phyloP scores from a whole-genome alignment of 805 yeast genomes.

The Schwanniomyces vanrijiae region DNA sequence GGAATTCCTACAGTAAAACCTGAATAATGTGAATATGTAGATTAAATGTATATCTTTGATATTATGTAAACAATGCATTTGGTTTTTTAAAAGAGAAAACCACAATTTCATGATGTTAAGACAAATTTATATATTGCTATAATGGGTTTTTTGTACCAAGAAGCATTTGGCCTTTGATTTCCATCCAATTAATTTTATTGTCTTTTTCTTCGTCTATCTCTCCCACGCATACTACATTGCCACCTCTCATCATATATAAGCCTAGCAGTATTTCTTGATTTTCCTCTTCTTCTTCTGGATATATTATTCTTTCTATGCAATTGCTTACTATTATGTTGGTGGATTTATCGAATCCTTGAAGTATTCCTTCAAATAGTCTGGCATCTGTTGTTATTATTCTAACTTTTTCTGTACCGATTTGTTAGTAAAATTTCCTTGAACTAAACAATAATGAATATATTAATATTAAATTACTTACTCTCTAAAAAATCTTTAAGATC shows the following conservation, averaged over 20 bases:
- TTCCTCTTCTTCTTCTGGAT: conserved; percentile 35
- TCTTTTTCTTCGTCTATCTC: conserved; percentile 46
- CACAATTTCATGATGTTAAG: not conserved
- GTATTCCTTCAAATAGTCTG: conserved; percentile 41
- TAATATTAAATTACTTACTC: conserved; percentile 24
- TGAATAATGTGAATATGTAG: not conserved
- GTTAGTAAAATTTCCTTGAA: not conserved
- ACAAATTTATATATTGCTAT: conserved; percentile 7
- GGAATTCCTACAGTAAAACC: conserved; percentile 54
- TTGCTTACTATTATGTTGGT: conserved; percentile 58
- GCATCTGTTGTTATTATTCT: conserved; percentile 45
- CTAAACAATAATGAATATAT: not conserved
- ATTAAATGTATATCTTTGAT: not conserved
- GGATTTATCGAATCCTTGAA: conserved; percentile 62
- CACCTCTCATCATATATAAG: conserved; percentile 56
- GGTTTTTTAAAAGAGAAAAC: not conserved
- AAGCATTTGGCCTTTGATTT: conserved; percentile 29
- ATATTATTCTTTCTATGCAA: conserved; percentile 52
- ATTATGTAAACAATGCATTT: not conserved
- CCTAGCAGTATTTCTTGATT: conserved; percentile 47
- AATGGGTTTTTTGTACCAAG: conserved; percentile 43
- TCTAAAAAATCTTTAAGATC: conserved; percentile 29
- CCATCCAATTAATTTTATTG: conserved; percentile 40
- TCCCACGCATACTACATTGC: conserved; percentile 57
- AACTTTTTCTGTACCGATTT: conserved; percentile 28